Base-by-base conservation (phyloP, 352 stramenopile genomes). In the Globisporangium barbulae region DNA sequence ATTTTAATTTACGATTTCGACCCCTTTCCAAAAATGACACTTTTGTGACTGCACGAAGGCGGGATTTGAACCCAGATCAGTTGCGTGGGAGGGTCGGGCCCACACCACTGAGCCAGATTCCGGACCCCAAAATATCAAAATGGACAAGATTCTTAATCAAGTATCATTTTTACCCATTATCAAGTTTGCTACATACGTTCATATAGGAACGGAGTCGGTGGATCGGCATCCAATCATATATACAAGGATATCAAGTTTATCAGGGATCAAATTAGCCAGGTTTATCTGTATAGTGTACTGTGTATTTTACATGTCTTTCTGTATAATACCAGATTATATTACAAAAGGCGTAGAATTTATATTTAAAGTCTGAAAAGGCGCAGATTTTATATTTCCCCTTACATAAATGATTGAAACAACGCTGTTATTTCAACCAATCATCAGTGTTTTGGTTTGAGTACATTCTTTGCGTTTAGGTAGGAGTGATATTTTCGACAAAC, bases 21-120 rank as follows among this genome's bases (percentile, higher is more conserved):
- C n/a, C 30, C 31, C 9, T 59, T 59, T 47, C 31, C 31, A 59
- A 47, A 47, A 59, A 44, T 30, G 30, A 59, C 2, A 59, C 53
- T 21, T 47, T 59, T 59, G 53, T 47, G 53, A 53, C 47, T 53
- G 47, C 47, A 53, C 47, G 22, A 53, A 53, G 47, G 12, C 47
- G 47, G 22, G 47, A 53, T 53, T 53, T 35, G 30, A 59, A 59
- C 37, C 30, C 53, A 59, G 21, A 59, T 13, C 37, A 28, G 53
- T 30, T 59, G 12, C 53, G 37, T 42, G 17, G 53, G 47, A 53
- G 47, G 47, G 47, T 53, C 22, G 22, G 2, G 22, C 47, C 22
- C 47, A 53, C 47, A 3, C 47, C 22, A 53, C 47, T 35, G 22
- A 53, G 3, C 44, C 44, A 50, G 7, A 30, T 5, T 30, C 44